phyloP scores from a whole-genome alignment of 2,329 filamentous ascomycete species.

The Exophiala bonariae region DNA sequence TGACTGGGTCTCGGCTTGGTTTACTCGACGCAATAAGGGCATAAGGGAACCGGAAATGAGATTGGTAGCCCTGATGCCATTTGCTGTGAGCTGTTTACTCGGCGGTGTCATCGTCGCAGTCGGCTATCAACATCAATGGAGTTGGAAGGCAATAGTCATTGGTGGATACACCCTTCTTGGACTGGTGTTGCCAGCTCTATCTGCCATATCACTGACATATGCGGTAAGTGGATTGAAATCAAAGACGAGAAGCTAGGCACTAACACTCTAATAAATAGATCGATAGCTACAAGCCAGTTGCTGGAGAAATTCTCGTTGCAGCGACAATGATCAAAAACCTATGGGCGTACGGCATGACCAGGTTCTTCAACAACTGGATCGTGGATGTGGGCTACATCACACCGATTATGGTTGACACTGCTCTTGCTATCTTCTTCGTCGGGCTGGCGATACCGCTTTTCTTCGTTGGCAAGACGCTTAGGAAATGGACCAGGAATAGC shows the following conservation, averaged over 20 bases:
- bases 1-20: constrained; percentile 50
- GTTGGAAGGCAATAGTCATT: constrained; percentile 49
- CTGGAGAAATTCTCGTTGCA: constrained; percentile 48
- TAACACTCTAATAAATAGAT: neutral
- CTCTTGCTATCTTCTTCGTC: constrained; percentile 40
- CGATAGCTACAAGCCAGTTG: constrained; percentile 49
- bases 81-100: constrained; percentile 51
- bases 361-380: constrained; percentile 15
- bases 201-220: constrained; percentile 46
- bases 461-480: constrained; percentile 43
- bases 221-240: constrained; percentile 33
- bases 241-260: neutral
- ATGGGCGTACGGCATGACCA: constrained; percentile 39
- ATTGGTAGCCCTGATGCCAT: constrained; percentile 54
- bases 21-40: constrained; percentile 55
- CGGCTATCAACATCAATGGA: constrained; percentile 50
- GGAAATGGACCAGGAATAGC: constrained; percentile 37
- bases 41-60: constrained; percentile 62
- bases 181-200: constrained; percentile 42
- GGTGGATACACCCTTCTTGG: constrained; percentile 49
- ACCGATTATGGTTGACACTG: constrained; percentile 47
- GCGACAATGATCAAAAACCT: constrained; percentile 48
- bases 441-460: constrained; percentile 43
- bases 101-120: constrained; percentile 50
- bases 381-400: constrained; percentile 36